Percentiles rank a stretch among this genome's conserved stretches.
Conservation (phyloP, 2,329 filamentous ascomycete species). For the Chrysoporthe austroafricana region DNA sequence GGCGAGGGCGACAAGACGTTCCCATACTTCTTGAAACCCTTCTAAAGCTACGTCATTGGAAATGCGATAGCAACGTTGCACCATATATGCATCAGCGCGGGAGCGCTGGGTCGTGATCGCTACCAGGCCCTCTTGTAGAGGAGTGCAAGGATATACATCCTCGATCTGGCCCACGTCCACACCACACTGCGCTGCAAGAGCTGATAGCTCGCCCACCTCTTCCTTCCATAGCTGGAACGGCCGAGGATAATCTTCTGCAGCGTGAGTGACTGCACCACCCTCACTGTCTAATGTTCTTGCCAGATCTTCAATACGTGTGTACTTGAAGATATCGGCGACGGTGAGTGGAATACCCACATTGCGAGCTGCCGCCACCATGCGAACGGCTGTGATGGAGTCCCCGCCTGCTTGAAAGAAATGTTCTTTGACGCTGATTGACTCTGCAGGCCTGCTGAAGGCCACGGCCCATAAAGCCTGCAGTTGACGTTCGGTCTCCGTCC, state of each 20-base stretch:
- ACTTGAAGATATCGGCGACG: slow-evolving; percentile 51
- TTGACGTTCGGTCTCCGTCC: slow-evolving; percentile 39
- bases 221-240: not conserved
- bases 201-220: not conserved
- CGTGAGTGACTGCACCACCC: not conserved
- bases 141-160: slow-evolving; percentile 59
- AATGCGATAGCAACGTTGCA: slow-evolving; percentile 51
- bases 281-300: not conserved
- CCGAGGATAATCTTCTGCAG: not conserved
- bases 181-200: not conserved
- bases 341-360: slow-evolving; percentile 45
- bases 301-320: slow-evolving; percentile 36
- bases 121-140: slow-evolving; percentile 59
- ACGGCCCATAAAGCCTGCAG: slow-evolving; percentile 41
- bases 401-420: slow-evolving; percentile 55
- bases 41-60: slow-evolving; percentile 39
- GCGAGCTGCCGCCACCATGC: slow-evolving; percentile 49
- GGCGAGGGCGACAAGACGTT: slow-evolving; percentile 41
- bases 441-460: slow-evolving; percentile 21
- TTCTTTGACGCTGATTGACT: slow-evolving; percentile 40
- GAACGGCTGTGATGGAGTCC: slow-evolving; percentile 57
- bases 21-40: slow-evolving; percentile 47
- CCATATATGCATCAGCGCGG: slow-evolving; percentile 52
- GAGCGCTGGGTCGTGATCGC: slow-evolving; percentile 48
- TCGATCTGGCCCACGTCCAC: slow-evolving; percentile 39